Evolutionary conservation across 2,329 filamentous ascomycete genomes (phyloP), one percentile per base, ranked within the genome.

Genomic region (Ophiostoma sp.): DNA sequence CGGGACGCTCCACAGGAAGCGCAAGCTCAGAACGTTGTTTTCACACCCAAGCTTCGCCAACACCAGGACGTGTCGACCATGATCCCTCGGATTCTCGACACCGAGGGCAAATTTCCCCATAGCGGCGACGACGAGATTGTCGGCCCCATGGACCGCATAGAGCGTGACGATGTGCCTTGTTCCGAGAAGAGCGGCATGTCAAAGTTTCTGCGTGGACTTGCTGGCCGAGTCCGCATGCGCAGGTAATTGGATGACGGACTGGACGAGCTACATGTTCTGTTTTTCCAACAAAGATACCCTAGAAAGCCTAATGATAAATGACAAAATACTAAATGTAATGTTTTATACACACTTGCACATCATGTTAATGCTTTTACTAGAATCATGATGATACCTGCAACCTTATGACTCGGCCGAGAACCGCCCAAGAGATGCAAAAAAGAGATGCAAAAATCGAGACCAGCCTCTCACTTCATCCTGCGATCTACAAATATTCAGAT

Each of bases 61-160:
- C 84, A 85, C 69, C 85, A 87, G 69, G 80, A 85, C 71, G 81
- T 89, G 39, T 83, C 89, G 60, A 86, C 86, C 71, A 87, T 86
- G 70, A 87, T 93, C 73, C 90, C 90, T 0, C 84, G 86, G 35
- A 86, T 94, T 74, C 83, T 89, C 73, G 88, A 91, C 77, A 83
- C 89, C 76, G 90, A 90, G 73, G 90, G 91, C 76, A 97, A 97
- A 79, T 97, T 97, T 76, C 93, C 93, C 33, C 88, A 90, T 75
- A 86, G 94, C 41, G 93, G 93, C 68, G 93, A 97, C 76, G 90
- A 94, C 75, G 94, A 96, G 78, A 96, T 97, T 77, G 93, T 97
- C 64, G 94, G 94, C 1, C 94, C 94, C 7, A 97, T 97, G 94
- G 87, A 88, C 75, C 85, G 86, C 15, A 84, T 86, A 33, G 70